Conservation (phyloP, 2,329 filamentous ascomycete genomes). For the Curvularia lunata region DNA sequence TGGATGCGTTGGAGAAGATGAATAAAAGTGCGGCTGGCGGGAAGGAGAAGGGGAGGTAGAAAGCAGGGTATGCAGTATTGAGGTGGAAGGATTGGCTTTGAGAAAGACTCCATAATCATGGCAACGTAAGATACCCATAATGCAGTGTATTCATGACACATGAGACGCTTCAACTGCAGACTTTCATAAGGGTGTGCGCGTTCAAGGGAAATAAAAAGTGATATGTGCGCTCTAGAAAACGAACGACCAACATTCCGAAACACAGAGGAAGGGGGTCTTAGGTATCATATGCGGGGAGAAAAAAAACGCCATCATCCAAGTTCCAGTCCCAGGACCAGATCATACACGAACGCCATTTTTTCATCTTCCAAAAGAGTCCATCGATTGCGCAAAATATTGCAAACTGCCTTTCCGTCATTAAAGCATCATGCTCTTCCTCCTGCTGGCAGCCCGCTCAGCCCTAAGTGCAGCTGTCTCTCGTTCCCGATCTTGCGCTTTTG, state of each 20-base stretch:
- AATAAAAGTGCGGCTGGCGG: slow-evolving; percentile 56
- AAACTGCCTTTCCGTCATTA: slow-evolving; percentile 23
- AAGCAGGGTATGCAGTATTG: background rate
- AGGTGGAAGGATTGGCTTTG: background rate
- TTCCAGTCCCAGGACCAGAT: background rate
- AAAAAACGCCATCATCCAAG: slow-evolving; percentile 21
- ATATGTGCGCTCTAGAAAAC: slow-evolving; percentile 6
- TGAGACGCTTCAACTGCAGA: background rate
- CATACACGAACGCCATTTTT: slow-evolving; percentile 1
- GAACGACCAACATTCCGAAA: slow-evolving; percentile 2
- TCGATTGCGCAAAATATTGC: slow-evolving; percentile 6
- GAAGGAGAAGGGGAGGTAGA: background rate
- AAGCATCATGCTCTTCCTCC: slow-evolving; percentile 54
- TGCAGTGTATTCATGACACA: slow-evolving; percentile 1
- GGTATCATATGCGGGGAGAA: slow-evolving; percentile 12
- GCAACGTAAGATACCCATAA: slow-evolving; percentile 2
- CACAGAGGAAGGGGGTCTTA: slow-evolving; percentile 1
- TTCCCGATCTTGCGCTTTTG: slow-evolving; percentile 15
- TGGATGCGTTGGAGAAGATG: slow-evolving; percentile 67
- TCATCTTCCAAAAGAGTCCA: background rate
- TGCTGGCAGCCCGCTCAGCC: slow-evolving; percentile 48
- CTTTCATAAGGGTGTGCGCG: background rate
- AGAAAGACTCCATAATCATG: background rate
- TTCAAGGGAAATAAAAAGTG: background rate
- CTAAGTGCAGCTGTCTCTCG: slow-evolving; percentile 32